Evolutionary conservation across 2,329 filamentous ascomycete species (phyloP).

Genomic region (Thielaviopsis musarum): DNA sequence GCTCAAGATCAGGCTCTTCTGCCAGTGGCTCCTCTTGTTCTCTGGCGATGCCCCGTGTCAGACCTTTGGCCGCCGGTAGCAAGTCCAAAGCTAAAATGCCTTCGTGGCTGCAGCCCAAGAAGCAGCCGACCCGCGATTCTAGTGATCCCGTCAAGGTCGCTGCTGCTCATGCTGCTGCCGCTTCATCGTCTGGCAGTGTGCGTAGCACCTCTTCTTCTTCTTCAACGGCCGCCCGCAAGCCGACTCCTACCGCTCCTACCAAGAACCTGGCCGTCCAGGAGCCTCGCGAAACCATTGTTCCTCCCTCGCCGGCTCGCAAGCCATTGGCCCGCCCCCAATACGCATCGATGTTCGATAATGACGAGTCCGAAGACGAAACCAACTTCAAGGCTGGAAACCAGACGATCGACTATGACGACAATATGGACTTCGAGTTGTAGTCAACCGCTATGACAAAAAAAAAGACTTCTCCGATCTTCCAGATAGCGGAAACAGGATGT

Average conservation of each 20-base stretch:
- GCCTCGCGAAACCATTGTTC: neutral
- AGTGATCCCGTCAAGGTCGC: conserved; percentile 19
- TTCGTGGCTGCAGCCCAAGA: conserved; percentile 10
- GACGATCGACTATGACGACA: conserved; percentile 29
- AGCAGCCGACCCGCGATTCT: conserved; percentile 2
- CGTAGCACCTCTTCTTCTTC: conserved; percentile 29
- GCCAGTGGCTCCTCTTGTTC: neutral
- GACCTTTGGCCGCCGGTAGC: neutral
- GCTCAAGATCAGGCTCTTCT: conserved; percentile 4
- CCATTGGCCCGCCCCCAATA: conserved; percentile 31
- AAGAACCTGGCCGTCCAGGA: neutral
- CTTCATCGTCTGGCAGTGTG: conserved; percentile 54
- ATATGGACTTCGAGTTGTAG: conserved; percentile 36
- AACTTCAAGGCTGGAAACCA: conserved; percentile 18
- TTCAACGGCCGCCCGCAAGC: neutral
- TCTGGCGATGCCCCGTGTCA: conserved; percentile 27
- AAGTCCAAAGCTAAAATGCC: conserved; percentile 3
- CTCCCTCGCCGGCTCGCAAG: conserved; percentile 7
- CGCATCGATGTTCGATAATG: conserved; percentile 40
- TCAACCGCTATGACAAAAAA: neutral
- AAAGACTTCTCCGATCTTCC: neutral
- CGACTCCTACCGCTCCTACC: neutral
- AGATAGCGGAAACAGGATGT: conserved; percentile 12
- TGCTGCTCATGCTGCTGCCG: conserved; percentile 65
- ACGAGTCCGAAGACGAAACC: conserved; percentile 25